These are phyloP conservation scores for Trichophyton equinum DNA, from an alignment of 2,329 filamentous ascomycete genomes.

Conservation along the genomic window DNA sequence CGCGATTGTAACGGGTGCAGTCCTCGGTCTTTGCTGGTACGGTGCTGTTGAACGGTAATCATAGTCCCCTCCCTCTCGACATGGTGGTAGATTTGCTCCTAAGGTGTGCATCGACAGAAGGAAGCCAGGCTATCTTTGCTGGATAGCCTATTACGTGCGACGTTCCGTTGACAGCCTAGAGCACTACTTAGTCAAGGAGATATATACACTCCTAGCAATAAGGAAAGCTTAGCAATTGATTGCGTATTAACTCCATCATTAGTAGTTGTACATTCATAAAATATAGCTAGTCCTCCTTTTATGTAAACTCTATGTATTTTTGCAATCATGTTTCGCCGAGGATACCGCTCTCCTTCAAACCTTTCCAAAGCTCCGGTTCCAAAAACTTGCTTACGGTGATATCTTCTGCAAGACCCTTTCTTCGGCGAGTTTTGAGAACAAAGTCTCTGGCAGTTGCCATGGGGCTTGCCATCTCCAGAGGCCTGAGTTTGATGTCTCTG, in stretches of 20 bases:
- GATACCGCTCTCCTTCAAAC: constrained; percentile 76
- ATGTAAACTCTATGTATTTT: not conserved
- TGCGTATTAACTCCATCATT: constrained; percentile 1
- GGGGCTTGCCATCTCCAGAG: constrained; percentile 74
- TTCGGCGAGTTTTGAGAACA: constrained; percentile 82
- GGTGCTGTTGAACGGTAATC: constrained; percentile 25
- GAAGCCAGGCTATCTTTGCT: no score
- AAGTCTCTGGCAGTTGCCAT: constrained; percentile 91
- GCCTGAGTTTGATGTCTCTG: constrained; percentile 65
- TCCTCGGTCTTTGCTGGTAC: constrained; percentile 39
- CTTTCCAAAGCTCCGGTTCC: constrained; percentile 84
- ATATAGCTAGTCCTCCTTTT: not conserved
- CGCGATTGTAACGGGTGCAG: constrained; percentile 36
- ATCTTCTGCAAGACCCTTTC: constrained; percentile 91
- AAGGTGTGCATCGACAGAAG: no score
- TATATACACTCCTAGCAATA: no score
- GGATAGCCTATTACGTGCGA: no score
- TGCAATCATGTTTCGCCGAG: constrained; percentile 45
- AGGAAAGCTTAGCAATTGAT: not conserved
- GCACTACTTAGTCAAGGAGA: no score
- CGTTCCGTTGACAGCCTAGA: no score
- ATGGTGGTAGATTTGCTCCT: not conserved
- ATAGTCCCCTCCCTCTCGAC: not conserved
- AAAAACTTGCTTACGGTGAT: constrained; percentile 92
- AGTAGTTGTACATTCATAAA: not conserved